A percentile compares a stretch with the other conserved stretches of the same genome.
Evolutionary conservation across 805 yeast species (phyloP).

Genomic region (Schizosaccharomyces cryophilus): DNA sequence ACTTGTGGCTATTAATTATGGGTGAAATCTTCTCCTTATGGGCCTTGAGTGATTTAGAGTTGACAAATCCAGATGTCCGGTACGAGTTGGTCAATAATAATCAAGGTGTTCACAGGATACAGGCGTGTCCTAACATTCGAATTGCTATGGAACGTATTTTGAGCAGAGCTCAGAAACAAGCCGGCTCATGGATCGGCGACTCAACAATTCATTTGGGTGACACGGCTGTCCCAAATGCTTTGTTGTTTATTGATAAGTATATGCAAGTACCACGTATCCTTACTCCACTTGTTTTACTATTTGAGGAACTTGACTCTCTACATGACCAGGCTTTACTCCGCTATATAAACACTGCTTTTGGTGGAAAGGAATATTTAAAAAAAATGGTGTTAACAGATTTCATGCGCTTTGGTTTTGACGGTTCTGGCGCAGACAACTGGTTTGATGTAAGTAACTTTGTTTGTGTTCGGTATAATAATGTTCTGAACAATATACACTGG

Average conservation of each 20-base stretch:
- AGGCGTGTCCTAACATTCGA: slow-evolving; percentile 44
- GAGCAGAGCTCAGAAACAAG: slow-evolving; percentile 34
- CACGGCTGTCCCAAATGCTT: slow-evolving; percentile 61
- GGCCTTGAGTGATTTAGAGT: slow-evolving; percentile 53
- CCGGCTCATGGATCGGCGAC: slow-evolving; percentile 54
- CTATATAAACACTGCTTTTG: slow-evolving; percentile 35
- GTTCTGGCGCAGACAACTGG: slow-evolving; percentile 63
- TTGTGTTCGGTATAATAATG: neutral
- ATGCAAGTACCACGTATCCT: slow-evolving; percentile 56
- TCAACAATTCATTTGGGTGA: slow-evolving; percentile 64
- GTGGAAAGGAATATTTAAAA: slow-evolving; percentile 27
- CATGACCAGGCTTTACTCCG: slow-evolving; percentile 24
- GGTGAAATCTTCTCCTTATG: slow-evolving; percentile 54
- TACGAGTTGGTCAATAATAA: slow-evolving; percentile 50
- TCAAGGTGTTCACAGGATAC: slow-evolving; percentile 57
- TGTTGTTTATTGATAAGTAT: slow-evolving; percentile 56
- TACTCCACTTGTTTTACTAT: slow-evolving; percentile 41
- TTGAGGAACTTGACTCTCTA: slow-evolving; percentile 30
- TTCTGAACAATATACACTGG: neutral
- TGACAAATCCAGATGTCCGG: slow-evolving; percentile 26
- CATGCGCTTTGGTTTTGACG: slow-evolving; percentile 33
- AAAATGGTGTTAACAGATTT: slow-evolving; percentile 21
- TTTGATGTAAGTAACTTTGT: slow-evolving; percentile 24
- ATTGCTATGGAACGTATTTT: slow-evolving; percentile 49
- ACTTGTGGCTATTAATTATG: slow-evolving; percentile 59